Evolutionary conservation across 345 rosid genomes (phyloP), one percentile per base, ranked within the genome.

Genomic region (Cardamine resedifolia): DNA sequence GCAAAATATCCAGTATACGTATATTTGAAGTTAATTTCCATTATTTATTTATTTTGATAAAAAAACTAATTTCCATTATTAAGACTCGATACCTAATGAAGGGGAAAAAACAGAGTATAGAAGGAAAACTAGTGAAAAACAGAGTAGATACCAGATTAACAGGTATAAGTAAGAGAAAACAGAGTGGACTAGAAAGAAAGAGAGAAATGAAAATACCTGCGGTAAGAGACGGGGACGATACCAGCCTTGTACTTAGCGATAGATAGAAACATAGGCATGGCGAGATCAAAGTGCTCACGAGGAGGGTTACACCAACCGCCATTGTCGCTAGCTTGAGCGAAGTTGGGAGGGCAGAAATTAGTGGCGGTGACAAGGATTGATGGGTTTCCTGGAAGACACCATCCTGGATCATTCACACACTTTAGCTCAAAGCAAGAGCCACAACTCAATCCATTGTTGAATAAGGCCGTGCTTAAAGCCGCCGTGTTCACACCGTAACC

Each of bases 261-360:
- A 53, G 85, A 63, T 8, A 86, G 84, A 74, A 88, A 88, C 83
- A 83, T 79, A 10, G 93, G 93, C 90, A 86, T 86, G 19, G 93
- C 86, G 12, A 88, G 87, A 73, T 88, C 93, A 33, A 88, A 88
- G 66, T 88, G 90, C 3, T 85, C 71, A 20, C 87, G 85, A 34
- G 93, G 93, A 58, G 93, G 93, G 71, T 88, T 88, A 64, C 93
- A 88, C 93, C 93, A 88, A 23, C 93, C 93, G 21, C 93, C 93
- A 50, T 83, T 68, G 66, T 86, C 88, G 39, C 72, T 84, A 24
- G 93, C 79, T 21, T 64, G 86, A 53, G 85, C 84, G 16, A 75
- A 86, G 75, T 88, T 88, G 0, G 93, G 87, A 4, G 90, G 93
- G 64, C 93, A 86, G 66, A 86, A 88, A 39, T 88, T 88, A 26